Conservation (phyloP, 495 filamentous ascomycete genomes). For the Aspergillus biplanus region DNA sequence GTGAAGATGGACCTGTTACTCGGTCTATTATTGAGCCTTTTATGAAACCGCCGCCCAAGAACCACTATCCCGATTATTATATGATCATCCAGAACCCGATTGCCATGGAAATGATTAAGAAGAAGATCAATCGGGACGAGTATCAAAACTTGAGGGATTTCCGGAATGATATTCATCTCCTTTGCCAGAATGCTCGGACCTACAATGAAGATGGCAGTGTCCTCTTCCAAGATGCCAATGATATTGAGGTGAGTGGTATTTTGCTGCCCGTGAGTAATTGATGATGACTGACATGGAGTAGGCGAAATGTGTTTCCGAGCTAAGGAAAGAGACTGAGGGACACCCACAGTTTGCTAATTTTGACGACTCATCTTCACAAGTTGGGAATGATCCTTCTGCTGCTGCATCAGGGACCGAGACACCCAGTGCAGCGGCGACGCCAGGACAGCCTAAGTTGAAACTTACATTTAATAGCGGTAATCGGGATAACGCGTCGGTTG, state of each 20-base stretch:
- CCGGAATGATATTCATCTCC: slow-evolving; percentile 75
- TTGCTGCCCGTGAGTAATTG: slow-evolving; percentile 13
- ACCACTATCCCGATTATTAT: slow-evolving; percentile 91
- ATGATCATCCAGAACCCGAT: slow-evolving; percentile 89
- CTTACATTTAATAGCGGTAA: slow-evolving; percentile 57
- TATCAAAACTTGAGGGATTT: slow-evolving; percentile 82
- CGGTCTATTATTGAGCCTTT: slow-evolving; percentile 93
- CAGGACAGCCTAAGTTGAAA: slow-evolving; percentile 61
- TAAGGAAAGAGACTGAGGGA: slow-evolving; percentile 69
- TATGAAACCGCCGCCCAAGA: slow-evolving; percentile 85
- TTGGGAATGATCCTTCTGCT: slow-evolving; percentile 64
- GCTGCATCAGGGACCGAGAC: slow-evolving; percentile 71
- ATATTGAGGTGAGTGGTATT: slow-evolving; percentile 77
- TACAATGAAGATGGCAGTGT: slow-evolving; percentile 96
- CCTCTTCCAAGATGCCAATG: slow-evolving; percentile 87
- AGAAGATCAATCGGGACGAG: slow-evolving; percentile 91
- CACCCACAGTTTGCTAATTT: slow-evolving; percentile 76
- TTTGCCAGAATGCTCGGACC: slow-evolving; percentile 88
- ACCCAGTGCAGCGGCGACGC: slow-evolving; percentile 60
- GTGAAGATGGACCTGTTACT: slow-evolving; percentile 60
- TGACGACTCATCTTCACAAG: slow-evolving; percentile 56
- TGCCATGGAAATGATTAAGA: slow-evolving; percentile 89
- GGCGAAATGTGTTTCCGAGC: slow-evolving; percentile 67
- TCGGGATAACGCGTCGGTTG: slow-evolving; percentile 33
- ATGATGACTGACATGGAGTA: slow-evolving; percentile 43